Evolutionary conservation across 2,329 filamentous ascomycete species (phyloP).

Genomic region (Pseudogymnoascus sp.): DNA sequence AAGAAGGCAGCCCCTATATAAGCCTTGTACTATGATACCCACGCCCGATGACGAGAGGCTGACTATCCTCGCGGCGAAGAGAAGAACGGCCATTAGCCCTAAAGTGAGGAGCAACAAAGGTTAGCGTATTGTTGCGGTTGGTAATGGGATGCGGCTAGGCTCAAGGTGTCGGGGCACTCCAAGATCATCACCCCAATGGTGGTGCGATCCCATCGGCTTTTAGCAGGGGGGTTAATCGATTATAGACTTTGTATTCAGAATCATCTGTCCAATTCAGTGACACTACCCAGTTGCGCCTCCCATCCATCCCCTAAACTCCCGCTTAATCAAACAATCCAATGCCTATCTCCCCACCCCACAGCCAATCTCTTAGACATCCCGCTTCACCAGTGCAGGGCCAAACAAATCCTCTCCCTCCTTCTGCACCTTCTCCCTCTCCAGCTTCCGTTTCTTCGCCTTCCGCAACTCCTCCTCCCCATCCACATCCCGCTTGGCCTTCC

Average conservation of each 20-base stretch:
- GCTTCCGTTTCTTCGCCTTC: constrained; percentile 33
- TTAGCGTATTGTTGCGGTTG: not conserved
- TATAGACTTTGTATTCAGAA: not conserved
- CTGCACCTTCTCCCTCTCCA: constrained; percentile 33
- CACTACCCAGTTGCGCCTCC: not conserved
- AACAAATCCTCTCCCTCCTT: constrained; percentile 30
- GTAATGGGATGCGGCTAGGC: not conserved
- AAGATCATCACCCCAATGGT: not conserved
- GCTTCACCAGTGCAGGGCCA: constrained; percentile 23
- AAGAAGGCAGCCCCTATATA: not conserved
- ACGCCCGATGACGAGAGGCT: not conserved
- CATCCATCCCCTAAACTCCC: not conserved
- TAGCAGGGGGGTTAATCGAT: not conserved
- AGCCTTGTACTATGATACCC: not conserved
- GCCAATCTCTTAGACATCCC: not conserved
- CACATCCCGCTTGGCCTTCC: constrained; percentile 51
- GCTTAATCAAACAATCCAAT: not conserved
- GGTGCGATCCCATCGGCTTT: not conserved
- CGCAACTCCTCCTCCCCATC: constrained; percentile 19
- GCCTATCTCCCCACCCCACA: not conserved
- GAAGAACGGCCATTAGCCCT: not conserved
- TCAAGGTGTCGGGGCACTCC: not conserved
- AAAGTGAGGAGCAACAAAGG: not conserved
- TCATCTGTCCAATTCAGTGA: not conserved
- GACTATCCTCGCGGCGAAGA: not conserved